phyloP scores from a whole-genome alignment of 371 early-diverging fungal species.

The Circinella minor region DNA sequence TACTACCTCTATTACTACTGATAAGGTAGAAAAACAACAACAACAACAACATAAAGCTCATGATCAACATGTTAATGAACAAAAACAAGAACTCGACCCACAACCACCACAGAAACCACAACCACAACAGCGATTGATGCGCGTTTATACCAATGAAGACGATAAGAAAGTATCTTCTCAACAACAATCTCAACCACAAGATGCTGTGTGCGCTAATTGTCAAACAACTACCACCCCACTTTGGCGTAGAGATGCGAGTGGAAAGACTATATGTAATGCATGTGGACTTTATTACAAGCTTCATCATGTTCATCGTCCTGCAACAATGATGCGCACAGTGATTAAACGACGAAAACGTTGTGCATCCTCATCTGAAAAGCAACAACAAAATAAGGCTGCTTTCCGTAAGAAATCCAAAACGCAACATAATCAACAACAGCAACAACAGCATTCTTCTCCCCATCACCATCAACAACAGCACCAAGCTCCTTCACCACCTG shows the following conservation, averaged over 20 bases:
- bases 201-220: conserved; percentile 75
- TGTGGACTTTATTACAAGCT: conserved; percentile 83
- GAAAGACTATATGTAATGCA: conserved; percentile 78
- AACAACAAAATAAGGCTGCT: neutral
- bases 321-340: conserved; percentile 59
- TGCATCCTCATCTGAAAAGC: conserved; percentile 14
- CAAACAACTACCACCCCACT: conserved; percentile 78
- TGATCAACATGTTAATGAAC: neutral
- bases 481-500: conserved; percentile 5
- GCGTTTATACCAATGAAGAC: conserved; percentile 6
- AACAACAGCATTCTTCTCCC: neutral
- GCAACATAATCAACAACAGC: neutral
- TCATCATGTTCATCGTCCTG: conserved; percentile 66
- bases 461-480: neutral
- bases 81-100: neutral
- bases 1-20: neutral
- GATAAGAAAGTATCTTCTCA: conserved; percentile 7
- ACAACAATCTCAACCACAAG: conserved; percentile 2
- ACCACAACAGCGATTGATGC: conserved; percentile 6
- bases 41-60: no score
- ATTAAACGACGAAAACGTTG: conserved; percentile 59
- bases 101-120: neutral
- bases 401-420: conserved; percentile 6
- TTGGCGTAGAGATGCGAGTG: conserved; percentile 77
- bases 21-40: neutral